Percentiles rank a stretch among this genome's conserved stretches.
phyloP scores from a whole-genome alignment of 192 early-diverging fungal genomes.

The Mortierella antarctica region DNA sequence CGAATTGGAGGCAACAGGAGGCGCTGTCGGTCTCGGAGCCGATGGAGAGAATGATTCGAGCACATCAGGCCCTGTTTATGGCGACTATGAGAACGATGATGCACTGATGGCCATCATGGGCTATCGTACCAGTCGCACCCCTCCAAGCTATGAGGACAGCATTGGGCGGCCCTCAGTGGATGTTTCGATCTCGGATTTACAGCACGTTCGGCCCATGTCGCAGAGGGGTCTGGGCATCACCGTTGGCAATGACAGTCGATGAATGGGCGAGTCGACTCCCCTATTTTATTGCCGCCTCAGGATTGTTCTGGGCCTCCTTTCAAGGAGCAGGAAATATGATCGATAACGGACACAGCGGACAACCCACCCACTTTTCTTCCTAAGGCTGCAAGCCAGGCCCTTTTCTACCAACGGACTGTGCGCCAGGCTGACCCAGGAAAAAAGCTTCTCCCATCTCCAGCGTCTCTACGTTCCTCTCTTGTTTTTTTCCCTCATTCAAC shows the following conservation, averaged over 20 bases:
- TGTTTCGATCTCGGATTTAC: slow-evolving; percentile 27
- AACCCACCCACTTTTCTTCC: background rate
- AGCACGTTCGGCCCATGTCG: slow-evolving; percentile 8
- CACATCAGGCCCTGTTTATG: slow-evolving; percentile 28
- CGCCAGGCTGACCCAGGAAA: no score
- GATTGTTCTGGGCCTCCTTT: slow-evolving; percentile 13
- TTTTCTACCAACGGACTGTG: background rate
- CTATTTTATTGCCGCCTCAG: background rate
- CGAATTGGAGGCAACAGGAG: slow-evolving; percentile 37
- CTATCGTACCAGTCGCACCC: slow-evolving; percentile 43
- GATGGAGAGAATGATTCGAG: slow-evolving; percentile 13
- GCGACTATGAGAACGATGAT: slow-evolving; percentile 48
- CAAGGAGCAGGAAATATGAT: slow-evolving; percentile 3
- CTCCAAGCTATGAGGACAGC: slow-evolving; percentile 47
- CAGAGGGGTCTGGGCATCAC: background rate
- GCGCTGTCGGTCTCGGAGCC: background rate
- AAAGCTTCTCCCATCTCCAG: background rate
- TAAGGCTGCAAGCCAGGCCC: background rate
- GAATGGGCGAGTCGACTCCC: background rate
- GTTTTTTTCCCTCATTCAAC: background rate
- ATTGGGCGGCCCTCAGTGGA: slow-evolving; percentile 40
- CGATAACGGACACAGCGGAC: background rate
- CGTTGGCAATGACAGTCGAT: background rate
- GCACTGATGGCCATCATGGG: slow-evolving; percentile 52
- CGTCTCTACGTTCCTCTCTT: background rate